A percentile compares a stretch with the other conserved stretches of the same genome.
Conservation (phyloP, 228 moss, liverwort and hornwort genomes). For the Sphagnum magellanicum region DNA sequence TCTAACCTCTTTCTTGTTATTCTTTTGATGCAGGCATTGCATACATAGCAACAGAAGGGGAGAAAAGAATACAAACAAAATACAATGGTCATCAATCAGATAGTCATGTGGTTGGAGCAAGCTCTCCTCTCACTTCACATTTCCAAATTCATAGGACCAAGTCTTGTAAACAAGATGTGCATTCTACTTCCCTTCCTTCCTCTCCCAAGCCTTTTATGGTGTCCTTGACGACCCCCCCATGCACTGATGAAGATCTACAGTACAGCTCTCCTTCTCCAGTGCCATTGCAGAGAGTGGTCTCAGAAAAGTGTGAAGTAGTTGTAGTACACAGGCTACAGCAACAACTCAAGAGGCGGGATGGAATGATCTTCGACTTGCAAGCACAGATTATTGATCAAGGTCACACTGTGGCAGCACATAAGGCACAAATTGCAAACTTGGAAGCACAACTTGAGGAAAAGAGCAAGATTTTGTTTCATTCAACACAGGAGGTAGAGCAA, state of each 20-base stretch:
- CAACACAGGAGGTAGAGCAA: constrained; percentile 51
- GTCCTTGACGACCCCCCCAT: constrained; percentile 11
- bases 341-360: constrained; percentile 87
- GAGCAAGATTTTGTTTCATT: constrained; percentile 33
- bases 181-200: too few relatives aligned
- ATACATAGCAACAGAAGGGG: too few relatives aligned
- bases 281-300: constrained; percentile 33
- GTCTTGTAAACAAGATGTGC: not conserved
- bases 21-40: too few relatives aligned
- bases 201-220: not conserved
- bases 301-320: constrained; percentile 70
- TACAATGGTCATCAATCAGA: constrained; percentile 13
- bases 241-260: constrained; percentile 20
- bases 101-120: constrained; percentile 11
- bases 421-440: constrained; percentile 44
- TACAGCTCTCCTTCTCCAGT: constrained; percentile 23
- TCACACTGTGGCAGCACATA: constrained; percentile 37
- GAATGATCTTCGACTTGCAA: constrained; percentile 86
- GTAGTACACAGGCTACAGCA: constrained; percentile 56
- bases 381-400: constrained; percentile 41
- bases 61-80: too few relatives aligned
- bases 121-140: constrained; percentile 1
- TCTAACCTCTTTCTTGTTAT: too few relatives aligned
- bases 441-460: constrained; percentile 53
- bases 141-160: constrained; percentile 1